Conservation (phyloP, 345 rosid genomes). For the Salix purpurea region DNA sequence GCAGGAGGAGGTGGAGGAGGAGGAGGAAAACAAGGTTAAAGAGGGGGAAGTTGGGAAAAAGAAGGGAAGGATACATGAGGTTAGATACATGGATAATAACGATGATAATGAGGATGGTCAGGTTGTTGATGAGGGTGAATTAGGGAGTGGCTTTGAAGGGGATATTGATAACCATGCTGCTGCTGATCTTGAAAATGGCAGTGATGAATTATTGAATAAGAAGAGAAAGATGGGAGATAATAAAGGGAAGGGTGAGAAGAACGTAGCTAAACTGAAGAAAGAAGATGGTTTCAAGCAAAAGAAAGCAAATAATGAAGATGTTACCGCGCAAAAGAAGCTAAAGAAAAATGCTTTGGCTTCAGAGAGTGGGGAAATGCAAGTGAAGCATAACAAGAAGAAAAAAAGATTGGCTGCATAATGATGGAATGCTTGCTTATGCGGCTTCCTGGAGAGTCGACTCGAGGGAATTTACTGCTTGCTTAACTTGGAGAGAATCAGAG, state of each 20-base stretch:
- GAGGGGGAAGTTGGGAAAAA: conserved; percentile 31
- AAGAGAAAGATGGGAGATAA: conserved; percentile 29
- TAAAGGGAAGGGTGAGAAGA: conserved; percentile 9
- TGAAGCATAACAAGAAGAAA: not conserved
- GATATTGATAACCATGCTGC: conserved; percentile 9
- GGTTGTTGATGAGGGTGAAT: conserved; percentile 9
- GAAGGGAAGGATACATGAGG: conserved; percentile 76
- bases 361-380: not conserved
- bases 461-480: not conserved
- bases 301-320: not conserved
- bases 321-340: not conserved
- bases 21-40: conserved; percentile 10
- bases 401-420: not conserved
- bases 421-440: not conserved
- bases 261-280: conserved; percentile 1
- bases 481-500: not conserved
- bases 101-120: conserved; percentile 32
- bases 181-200: conserved; percentile 10
- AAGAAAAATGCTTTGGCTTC: not conserved
- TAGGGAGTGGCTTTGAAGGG: conserved; percentile 25
- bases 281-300: conserved; percentile 4
- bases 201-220: conserved; percentile 16
- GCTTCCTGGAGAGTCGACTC: not conserved
- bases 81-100: conserved; percentile 66
- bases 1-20: not conserved